A percentile compares a stretch with the other conserved stretches of the same genome.
phyloP scores from a whole-genome alignment of 257 asterid genomes.

The Misopates orontium region DNA sequence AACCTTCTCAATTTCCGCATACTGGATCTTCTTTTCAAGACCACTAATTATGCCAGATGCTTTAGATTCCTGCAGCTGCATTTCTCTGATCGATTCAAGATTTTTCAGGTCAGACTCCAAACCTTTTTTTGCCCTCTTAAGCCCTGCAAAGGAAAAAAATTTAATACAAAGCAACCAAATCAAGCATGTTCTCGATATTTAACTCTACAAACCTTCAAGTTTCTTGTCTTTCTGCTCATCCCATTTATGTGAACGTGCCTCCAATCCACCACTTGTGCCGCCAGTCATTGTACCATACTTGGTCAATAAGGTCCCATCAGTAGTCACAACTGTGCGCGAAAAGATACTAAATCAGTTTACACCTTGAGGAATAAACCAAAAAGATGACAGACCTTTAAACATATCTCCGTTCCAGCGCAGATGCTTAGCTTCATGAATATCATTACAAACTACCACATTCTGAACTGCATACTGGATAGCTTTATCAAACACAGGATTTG shows the following conservation, averaged over 20 bases:
- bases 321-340: slow-evolving; percentile 79
- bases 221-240: slow-evolving; percentile 95
- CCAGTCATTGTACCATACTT: slow-evolving; percentile 99
- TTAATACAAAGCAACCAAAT: slow-evolving; percentile 28
- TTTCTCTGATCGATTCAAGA: slow-evolving; percentile 95
- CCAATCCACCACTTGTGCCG: slow-evolving; percentile 98
- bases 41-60: slow-evolving; percentile 95
- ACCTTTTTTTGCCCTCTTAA: slow-evolving; percentile 81
- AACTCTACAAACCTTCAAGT: slow-evolving; percentile 65
- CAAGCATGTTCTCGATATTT: slow-evolving; percentile 10
- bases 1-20: slow-evolving; percentile 97
- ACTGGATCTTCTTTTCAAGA: slow-evolving; percentile 94
- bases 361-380: slow-evolving; percentile 25
- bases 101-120: slow-evolving; percentile 78
- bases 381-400: slow-evolving; percentile 61
- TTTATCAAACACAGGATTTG: slow-evolving; percentile 73
- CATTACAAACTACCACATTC: slow-evolving; percentile 93
- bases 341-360: slow-evolving; percentile 25
- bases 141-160: slow-evolving; percentile 46
- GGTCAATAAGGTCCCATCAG: slow-evolving; percentile 85
- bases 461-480: slow-evolving; percentile 95
- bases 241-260: slow-evolving; percentile 99
- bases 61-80: slow-evolving; percentile 96
- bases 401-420: slow-evolving; percentile 95
- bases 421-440: slow-evolving; percentile 86